Evolutionary conservation across 2,329 filamentous ascomycete genomes (phyloP).

Genomic region (Tolypocladium inflatum): DNA sequence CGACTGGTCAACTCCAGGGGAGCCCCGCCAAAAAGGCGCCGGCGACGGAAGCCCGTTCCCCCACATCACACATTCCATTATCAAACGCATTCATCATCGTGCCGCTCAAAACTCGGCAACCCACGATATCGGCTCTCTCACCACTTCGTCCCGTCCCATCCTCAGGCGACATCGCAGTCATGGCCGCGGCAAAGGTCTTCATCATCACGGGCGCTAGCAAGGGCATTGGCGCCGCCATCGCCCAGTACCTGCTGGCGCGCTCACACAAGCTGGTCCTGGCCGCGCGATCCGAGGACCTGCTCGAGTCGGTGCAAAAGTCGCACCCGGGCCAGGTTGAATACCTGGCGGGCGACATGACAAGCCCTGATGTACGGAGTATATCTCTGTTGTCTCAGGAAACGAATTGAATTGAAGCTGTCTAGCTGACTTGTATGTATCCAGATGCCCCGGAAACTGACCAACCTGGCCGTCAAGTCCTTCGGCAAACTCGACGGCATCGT

Average conservation of each 20-base stretch:
- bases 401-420: neutral
- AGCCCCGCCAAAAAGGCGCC: neutral
- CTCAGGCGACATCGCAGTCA: neutral
- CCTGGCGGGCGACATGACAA: constrained; percentile 44
- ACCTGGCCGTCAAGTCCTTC: constrained; percentile 57
- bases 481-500: constrained; percentile 71
- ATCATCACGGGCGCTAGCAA: constrained; percentile 60
- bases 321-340: constrained; percentile 45
- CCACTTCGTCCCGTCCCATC: neutral
- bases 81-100: neutral
- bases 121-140: neutral
- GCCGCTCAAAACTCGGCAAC: neutral
- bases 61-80: neutral
- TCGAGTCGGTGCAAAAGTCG: constrained; percentile 41
- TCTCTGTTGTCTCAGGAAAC: neutral
- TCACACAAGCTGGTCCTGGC: constrained; percentile 51
- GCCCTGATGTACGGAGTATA: constrained; percentile 32
- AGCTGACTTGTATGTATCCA: constrained; percentile 12
- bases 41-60: neutral
- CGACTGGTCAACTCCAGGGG: neutral
- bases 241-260: constrained; percentile 38
- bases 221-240: constrained; percentile 50
- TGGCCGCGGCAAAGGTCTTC: constrained; percentile 33
- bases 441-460: constrained; percentile 52
- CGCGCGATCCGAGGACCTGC: constrained; percentile 39